A percentile compares a stretch with the other conserved stretches of the same genome.
Evolutionary conservation across 2,329 filamentous ascomycete genomes (phyloP).

Genomic region (Phyllosticta citribraziliensis): DNA sequence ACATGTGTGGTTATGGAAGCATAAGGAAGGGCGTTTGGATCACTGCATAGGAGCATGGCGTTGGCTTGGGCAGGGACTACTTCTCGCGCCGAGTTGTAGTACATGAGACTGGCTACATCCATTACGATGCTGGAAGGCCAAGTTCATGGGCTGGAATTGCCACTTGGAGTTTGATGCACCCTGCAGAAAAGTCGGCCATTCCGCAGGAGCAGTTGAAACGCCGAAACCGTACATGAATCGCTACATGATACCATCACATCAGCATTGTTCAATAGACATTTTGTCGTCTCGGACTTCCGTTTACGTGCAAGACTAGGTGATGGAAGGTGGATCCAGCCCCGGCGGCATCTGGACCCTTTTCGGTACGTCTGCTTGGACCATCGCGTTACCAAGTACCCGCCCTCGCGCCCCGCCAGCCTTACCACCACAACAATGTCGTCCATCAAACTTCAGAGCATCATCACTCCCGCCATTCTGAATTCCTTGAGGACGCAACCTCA

Average conservation of each 20-base stretch:
- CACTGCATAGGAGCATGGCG: constrained; percentile 9
- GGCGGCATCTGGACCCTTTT: background rate
- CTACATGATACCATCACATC: background rate
- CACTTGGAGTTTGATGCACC: background rate
- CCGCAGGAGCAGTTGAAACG: background rate
- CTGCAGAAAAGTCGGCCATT: background rate
- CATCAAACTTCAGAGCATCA: constrained; percentile 17
- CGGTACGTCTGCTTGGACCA: background rate
- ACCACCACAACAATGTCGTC: constrained; percentile 7
- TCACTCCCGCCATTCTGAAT: constrained; percentile 35
- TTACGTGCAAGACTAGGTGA: background rate
- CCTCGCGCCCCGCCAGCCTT: background rate
- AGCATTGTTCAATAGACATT: background rate
- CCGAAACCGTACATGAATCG: background rate
- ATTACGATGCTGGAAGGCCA: background rate
- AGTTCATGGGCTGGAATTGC: background rate
- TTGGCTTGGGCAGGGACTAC: constrained; percentile 3
- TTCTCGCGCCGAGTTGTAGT: background rate
- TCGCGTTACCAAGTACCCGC: background rate
- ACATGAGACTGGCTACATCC: background rate
- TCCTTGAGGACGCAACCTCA: constrained; percentile 32
- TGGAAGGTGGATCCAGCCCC: background rate
- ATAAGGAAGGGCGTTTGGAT: constrained; percentile 9
- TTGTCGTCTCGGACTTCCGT: background rate
- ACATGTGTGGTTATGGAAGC: constrained; percentile 9